Percentiles rank a stretch among this genome's conserved stretches.
Evolutionary conservation across 208 protist species (phyloP).

Genomic region (Crithidia bombi): DNA sequence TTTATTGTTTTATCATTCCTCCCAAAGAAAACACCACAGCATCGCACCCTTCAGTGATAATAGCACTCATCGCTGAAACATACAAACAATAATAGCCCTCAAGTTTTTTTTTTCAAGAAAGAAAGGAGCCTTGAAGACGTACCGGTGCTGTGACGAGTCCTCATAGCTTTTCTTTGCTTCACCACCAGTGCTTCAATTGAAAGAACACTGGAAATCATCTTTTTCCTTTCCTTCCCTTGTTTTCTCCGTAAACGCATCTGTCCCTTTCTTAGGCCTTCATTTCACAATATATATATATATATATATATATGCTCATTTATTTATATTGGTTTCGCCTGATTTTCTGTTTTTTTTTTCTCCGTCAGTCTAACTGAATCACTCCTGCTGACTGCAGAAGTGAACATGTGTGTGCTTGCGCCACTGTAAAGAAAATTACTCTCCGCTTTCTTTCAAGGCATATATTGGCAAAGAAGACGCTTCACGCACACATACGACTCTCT

Average conservation of each 20-base stretch:
- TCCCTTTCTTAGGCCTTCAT: background rate
- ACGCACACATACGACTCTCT: too few species aligned
- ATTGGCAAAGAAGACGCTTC: constrained; percentile 9
- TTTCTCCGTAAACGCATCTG: constrained; percentile 5
- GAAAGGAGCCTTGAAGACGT: background rate
- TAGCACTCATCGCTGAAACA: background rate
- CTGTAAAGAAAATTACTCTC: background rate
- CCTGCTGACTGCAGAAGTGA: background rate
- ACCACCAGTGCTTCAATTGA: constrained; percentile 9
- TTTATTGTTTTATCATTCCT: background rate
- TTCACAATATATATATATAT: constrained; percentile 1
- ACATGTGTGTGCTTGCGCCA: background rate
- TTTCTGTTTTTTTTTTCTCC: constrained; percentile 3
- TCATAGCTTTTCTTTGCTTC: background rate
- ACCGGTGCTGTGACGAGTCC: constrained; percentile 6
- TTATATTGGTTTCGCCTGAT: constrained; percentile 3
- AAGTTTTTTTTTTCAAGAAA: background rate
- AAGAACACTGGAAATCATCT: background rate
- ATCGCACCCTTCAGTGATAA: background rate
- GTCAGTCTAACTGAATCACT: background rate
- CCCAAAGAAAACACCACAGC: background rate
- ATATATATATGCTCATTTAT: constrained; percentile 5
- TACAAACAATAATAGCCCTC: background rate
- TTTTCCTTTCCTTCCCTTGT: constrained; percentile 8
- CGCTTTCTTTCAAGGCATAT: constrained; percentile 12